Evolutionary conservation across 208 protist genomes (phyloP).

Genomic region (Borovskyia barvae): DNA sequence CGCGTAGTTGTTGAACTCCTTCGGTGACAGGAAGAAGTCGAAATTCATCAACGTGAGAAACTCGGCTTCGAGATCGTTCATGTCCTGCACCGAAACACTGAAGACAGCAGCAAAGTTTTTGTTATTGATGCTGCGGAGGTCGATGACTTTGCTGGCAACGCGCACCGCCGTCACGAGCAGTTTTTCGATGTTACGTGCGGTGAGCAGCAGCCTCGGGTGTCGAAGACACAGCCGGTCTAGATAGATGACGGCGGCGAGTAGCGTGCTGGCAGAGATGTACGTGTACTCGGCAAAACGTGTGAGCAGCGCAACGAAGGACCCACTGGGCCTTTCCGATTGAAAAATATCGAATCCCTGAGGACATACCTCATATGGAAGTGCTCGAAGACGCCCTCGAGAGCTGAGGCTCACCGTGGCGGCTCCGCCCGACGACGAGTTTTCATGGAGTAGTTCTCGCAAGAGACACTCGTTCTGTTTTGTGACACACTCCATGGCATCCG

Average conservation of each 20-base stretch:
- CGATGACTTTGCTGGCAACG: slow-evolving; percentile 81
- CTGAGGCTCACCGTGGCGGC: background rate
- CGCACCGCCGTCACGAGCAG: slow-evolving; percentile 77
- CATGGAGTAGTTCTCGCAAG: slow-evolving; percentile 10
- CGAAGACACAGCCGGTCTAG: slow-evolving; percentile 74
- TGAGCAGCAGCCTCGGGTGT: slow-evolving; percentile 57
- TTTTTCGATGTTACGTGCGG: slow-evolving; percentile 57
- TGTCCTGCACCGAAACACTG: slow-evolving; percentile 48
- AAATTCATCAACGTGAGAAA: slow-evolving; percentile 74
- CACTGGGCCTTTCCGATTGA: slow-evolving; percentile 17
- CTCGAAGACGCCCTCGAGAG: slow-evolving; percentile 14
- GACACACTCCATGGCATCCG: slow-evolving; percentile 56
- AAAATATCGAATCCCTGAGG: slow-evolving; percentile 30
- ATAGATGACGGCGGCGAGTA: slow-evolving; percentile 78
- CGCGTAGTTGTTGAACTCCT: slow-evolving; percentile 75
- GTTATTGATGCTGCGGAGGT: slow-evolving; percentile 87
- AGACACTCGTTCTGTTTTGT: slow-evolving; percentile 46
- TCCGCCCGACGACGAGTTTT: background rate
- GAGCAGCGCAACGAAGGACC: slow-evolving; percentile 32
- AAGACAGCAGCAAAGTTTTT: slow-evolving; percentile 80
- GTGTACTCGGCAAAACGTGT: slow-evolving; percentile 56
- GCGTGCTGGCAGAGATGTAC: slow-evolving; percentile 77
- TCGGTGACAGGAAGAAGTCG: slow-evolving; percentile 69
- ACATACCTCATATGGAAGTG: slow-evolving; percentile 23
- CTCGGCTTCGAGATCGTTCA: slow-evolving; percentile 77